Evolutionary conservation across 306 rosid genomes (phyloP).

Genomic region (Prunus mume): DNA sequence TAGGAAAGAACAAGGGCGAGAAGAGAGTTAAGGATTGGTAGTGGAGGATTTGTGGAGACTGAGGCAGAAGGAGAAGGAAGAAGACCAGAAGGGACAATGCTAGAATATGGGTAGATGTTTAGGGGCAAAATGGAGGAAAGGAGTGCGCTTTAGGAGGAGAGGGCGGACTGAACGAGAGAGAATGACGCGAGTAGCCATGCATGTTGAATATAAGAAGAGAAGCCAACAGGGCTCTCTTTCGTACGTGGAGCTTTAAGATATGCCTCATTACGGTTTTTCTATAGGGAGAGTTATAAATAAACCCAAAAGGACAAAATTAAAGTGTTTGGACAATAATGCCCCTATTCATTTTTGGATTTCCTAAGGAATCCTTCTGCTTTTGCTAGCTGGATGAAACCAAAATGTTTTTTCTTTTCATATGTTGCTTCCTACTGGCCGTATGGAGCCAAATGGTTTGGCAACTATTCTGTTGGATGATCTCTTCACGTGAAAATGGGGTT

Average conservation of each 20-base stretch:
- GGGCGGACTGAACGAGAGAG: slow-evolving; percentile 45
- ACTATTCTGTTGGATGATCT: too few relatives aligned
- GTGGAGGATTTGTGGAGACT: slow-evolving; percentile 33
- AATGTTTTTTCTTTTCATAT: too few relatives aligned
- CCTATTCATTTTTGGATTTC: too few relatives aligned
- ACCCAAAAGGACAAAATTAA: too few relatives aligned
- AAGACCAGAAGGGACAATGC: slow-evolving; percentile 82
- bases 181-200: slow-evolving; percentile 56
- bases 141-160: slow-evolving; percentile 39
- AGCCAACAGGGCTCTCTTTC: background rate
- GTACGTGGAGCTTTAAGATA: background rate
- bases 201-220: slow-evolving; percentile 49
- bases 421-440: too few relatives aligned
- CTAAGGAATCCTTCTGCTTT: too few relatives aligned
- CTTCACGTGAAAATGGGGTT: too few relatives aligned
- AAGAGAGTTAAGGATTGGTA: slow-evolving; percentile 24
- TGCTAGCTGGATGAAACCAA: too few relatives aligned
- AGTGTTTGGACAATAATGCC: too few relatives aligned
- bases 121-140: slow-evolving; percentile 19
- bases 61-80: slow-evolving; percentile 74
- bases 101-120: slow-evolving; percentile 44
- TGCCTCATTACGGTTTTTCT: slow-evolving; percentile 2
- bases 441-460: too few relatives aligned
- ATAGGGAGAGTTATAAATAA: too few relatives aligned
- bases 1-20: slow-evolving; percentile 24